Base-by-base conservation (phyloP, 2,329 filamentous ascomycete genomes). In the Beauveria scarabaeidicola region DNA sequence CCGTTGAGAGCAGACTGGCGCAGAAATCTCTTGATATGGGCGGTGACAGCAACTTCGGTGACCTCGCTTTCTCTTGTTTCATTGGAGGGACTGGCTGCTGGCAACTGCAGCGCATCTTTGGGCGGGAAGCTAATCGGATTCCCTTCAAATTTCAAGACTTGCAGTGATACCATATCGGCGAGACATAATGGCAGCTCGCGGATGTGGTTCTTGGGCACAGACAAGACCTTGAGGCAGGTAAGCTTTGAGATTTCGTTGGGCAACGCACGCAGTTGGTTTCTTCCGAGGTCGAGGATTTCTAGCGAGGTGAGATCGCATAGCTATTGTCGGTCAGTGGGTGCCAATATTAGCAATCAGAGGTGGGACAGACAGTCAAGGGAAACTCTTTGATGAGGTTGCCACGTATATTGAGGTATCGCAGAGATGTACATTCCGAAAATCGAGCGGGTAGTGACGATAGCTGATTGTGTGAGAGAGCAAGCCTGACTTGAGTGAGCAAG, bases 281-380 rank as follows among this genome's bases (percentile, higher is more conserved):
- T 85, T 70, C 91, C 92, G 58, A 97, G 81, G 74, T 97, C 93
- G 62, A 97, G 82, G 61, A 97, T 96, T 74, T 97, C 92, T 59
- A 97, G 82, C 38, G 91, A 89, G 56, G 84, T 87, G 63, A 97
- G 81, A 72, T 91, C 86, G 70, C 93, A 92, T 61, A 97, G 83
- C 91, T 96, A 69, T 23, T 41, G 23, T 50, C 36, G 53, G 62
- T 70, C 61, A 71, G 67, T 25, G 21, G 11, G 25, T 40, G 41
- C 13, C 27, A 59, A 58, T n/a, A 23, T 64, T 65, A 15, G 21
- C 15, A 11, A 13, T 57, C 15, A 52, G 64, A 63, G 46, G 59
- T 59, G 61, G 63, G 56, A 66, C 73, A 71, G 74, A 85, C 82
- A 64, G 80, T 74, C 62, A 83, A 69, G 4, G 82, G 82, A 60